phyloP scores from a whole-genome alignment of 2,329 filamentous ascomycete species.

The Ophiostoma australiae region DNA sequence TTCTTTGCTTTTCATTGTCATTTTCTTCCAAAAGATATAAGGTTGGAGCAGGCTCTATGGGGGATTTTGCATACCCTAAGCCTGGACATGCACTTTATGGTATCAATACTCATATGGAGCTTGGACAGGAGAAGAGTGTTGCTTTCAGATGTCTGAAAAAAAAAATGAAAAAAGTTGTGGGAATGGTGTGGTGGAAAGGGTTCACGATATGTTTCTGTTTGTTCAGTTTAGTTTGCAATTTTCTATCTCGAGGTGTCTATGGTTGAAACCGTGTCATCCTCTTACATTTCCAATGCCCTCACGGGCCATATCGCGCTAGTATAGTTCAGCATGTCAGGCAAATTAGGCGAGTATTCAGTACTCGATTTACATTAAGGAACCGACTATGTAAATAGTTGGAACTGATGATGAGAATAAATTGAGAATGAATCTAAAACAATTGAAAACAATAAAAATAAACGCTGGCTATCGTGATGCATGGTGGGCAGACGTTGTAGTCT shows the following conservation, averaged over 20 bases:
- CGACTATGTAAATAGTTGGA: not conserved
- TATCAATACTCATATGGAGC: not conserved
- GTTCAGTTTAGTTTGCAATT: not conserved
- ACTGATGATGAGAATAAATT: not conserved
- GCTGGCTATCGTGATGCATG: conserved; percentile 12
- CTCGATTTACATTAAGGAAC: not conserved
- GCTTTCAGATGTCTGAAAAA: not conserved
- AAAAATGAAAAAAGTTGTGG: not conserved
- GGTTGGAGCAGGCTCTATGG: not conserved
- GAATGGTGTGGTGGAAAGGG: not conserved
- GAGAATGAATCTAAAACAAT: not conserved
- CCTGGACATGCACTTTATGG: conserved; percentile 13
- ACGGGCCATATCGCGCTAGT: not conserved
- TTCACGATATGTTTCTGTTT: not conserved
- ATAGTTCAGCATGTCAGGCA: conserved; percentile 12
- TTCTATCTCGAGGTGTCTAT: conserved; percentile 2
- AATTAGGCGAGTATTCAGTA: conserved; percentile 1
- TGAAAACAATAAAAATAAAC: not conserved
- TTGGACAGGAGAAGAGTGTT: not conserved
- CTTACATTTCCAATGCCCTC: not conserved
- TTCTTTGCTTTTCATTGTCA: not conserved
- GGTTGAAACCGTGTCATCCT: not conserved
- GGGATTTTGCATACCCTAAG: not conserved
- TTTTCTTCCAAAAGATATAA: not conserved
- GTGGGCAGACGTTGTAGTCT: not conserved